phyloP scores from a whole-genome alignment of 23 red algal genomes.

The Gracilaria domingensis region DNA sequence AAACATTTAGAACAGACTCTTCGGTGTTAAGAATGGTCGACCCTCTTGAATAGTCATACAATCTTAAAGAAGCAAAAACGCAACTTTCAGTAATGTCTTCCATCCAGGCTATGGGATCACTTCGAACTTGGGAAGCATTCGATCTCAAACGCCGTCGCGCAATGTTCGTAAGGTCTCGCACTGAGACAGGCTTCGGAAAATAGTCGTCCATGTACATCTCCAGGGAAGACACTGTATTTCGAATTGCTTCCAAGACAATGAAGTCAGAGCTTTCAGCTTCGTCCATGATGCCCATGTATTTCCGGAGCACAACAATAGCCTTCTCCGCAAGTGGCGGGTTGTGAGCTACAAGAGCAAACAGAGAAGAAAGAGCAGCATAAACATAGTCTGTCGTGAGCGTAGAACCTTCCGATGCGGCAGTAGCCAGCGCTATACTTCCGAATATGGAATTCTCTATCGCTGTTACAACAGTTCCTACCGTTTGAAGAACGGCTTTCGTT shows the following conservation, averaged over 20 bases:
- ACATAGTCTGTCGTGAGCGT: constrained; percentile 74
- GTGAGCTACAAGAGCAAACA: constrained; percentile 57
- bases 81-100: constrained; percentile 66
- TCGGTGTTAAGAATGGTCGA: constrained; percentile 55
- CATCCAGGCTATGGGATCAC: constrained; percentile 66
- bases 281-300: constrained; percentile 70
- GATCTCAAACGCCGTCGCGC: constrained; percentile 2
- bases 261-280: constrained; percentile 73
- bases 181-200: constrained; percentile 57
- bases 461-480: constrained; percentile 46
- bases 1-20: constrained; percentile 52
- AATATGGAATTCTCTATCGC: constrained; percentile 68
- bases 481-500: constrained; percentile 59
- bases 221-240: constrained; percentile 55
- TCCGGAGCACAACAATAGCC: constrained; percentile 37
- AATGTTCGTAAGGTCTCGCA: constrained; percentile 21
- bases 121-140: neutral
- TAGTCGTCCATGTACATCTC: constrained; percentile 68
- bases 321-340: constrained; percentile 69
- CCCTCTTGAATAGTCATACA: constrained; percentile 58
- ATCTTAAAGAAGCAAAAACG: constrained; percentile 71
- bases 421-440: constrained; percentile 66
- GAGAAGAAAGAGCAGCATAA: constrained; percentile 44
- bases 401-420: constrained; percentile 57
- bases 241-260: constrained; percentile 57